Conservation (phyloP, 2,329 filamentous ascomycete genomes). For the Clonostachys chloroleuca region DNA sequence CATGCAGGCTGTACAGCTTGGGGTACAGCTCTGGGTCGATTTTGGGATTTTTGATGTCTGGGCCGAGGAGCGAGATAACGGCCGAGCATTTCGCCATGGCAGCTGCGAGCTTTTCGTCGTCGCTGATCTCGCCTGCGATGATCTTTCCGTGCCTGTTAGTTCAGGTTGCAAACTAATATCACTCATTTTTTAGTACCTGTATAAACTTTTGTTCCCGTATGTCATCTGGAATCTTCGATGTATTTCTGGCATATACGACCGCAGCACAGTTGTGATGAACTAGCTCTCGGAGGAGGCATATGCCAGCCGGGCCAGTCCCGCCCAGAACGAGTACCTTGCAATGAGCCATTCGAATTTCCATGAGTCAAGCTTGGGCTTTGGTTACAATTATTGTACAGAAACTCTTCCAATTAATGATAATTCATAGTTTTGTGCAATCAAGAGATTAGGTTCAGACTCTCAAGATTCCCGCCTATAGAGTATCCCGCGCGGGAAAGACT, state of each 20-base stretch:
- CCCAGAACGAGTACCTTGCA: not conserved
- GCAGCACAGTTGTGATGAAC: not conserved
- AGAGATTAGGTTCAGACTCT: too few relatives aligned
- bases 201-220: not conserved
- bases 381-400: too few relatives aligned
- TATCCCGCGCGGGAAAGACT: too few relatives aligned
- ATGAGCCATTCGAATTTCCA: not conserved
- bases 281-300: constrained; percentile 1
- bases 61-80: not conserved
- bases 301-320: constrained; percentile 1
- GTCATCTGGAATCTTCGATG: not conserved
- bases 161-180: too few relatives aligned
- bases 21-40: not conserved
- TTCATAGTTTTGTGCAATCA: too few relatives aligned
- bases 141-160: not conserved
- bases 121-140: not conserved
- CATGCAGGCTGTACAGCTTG: constrained; percentile 7
- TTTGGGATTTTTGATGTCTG: not conserved
- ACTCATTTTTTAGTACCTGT: not conserved
- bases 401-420: too few relatives aligned
- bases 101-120: not conserved
- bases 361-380: too few relatives aligned
- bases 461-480: too few relatives aligned
- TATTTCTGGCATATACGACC: not conserved
- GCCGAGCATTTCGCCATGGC: not conserved